Evolutionary conservation across 1,139 yeast species (phyloP).

Genomic region (Magnusiomyces ingens): DNA sequence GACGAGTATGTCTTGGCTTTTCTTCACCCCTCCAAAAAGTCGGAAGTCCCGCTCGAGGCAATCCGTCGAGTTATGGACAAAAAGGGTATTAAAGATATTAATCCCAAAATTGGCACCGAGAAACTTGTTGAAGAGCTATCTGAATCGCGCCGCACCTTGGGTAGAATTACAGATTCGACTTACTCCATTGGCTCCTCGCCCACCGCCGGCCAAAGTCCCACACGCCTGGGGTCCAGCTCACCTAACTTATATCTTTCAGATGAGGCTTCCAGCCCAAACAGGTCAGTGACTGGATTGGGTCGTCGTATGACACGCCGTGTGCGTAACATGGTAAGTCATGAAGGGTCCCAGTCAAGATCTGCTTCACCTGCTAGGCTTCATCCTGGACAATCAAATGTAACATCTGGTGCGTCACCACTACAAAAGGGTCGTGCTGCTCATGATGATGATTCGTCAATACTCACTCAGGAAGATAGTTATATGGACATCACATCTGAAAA

Average conservation of each 20-base stretch:
- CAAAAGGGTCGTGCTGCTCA: not conserved
- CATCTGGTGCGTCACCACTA: not conserved
- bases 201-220: constrained; percentile 22
- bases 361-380: not conserved
- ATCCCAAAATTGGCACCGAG: not conserved
- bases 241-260: not conserved
- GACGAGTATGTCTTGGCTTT: constrained; percentile 69
- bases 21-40: constrained; percentile 32
- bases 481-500: not conserved
- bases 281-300: not conserved
- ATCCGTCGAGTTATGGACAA: constrained; percentile 13
- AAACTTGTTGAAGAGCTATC: constrained; percentile 2
- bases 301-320: not conserved
- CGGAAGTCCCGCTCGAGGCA: constrained; percentile 12
- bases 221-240: not conserved
- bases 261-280: not conserved
- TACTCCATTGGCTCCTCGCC: not conserved
- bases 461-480: not conserved
- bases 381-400: not conserved
- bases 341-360: not conserved
- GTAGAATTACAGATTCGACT: constrained; percentile 14
- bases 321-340: not conserved
- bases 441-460: not conserved
- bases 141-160: constrained; percentile 8
- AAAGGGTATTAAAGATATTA: constrained; percentile 3